Base-by-base conservation (phyloP, 306 rosid genomes). In the Coriaria nepalensis region DNA sequence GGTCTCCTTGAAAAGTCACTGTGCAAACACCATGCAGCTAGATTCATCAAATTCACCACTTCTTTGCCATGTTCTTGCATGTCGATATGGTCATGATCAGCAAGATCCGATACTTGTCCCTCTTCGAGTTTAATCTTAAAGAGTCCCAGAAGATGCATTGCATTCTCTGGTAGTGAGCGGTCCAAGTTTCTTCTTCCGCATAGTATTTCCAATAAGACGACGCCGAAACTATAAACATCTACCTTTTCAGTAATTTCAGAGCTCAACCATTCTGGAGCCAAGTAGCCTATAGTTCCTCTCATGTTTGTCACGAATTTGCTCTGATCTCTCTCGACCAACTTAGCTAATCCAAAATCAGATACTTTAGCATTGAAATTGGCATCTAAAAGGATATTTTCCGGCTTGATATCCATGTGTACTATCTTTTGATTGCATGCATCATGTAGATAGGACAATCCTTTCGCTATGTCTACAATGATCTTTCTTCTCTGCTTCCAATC, bases 221-320 rank as follows among this genome's bases (percentile, higher is more conserved):
- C 11, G 3, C 46, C 45, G 0, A 52, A 52, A 0, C 57, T 52
- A 9, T 39, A 52, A 5, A 52, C 57, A 20, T 52, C 45, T 39
- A 52, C 57, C 9, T 52, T 52, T 39, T 52, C 57, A 1, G 57
- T 52, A 5, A 52, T 52, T 7, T 37, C 0, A 0, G 57, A 52
- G 33, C 15, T 52, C 11, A 33, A 10, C 57, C 46, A 52, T 20
- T 52, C 57, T 36, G 44, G 56, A 51, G 56, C 44, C 43, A 51
- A 12, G 37, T 51, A 51, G 43, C 44, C 56, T 6, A 34, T 43
- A 7, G 57, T 52, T 2, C 57, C 57, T 37, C 29, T 52, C 36
- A 39, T 37, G 7, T 43, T 37, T 37, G 57, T 39, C 13, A 52
- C 4, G 2, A 52, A 43, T 52, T 52, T 32, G 33, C 57, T 52